Percentiles rank a stretch among this genome's conserved stretches.
phyloP scores from a whole-genome alignment of 257 asterid genomes.

The Scutellaria baicalensis region DNA sequence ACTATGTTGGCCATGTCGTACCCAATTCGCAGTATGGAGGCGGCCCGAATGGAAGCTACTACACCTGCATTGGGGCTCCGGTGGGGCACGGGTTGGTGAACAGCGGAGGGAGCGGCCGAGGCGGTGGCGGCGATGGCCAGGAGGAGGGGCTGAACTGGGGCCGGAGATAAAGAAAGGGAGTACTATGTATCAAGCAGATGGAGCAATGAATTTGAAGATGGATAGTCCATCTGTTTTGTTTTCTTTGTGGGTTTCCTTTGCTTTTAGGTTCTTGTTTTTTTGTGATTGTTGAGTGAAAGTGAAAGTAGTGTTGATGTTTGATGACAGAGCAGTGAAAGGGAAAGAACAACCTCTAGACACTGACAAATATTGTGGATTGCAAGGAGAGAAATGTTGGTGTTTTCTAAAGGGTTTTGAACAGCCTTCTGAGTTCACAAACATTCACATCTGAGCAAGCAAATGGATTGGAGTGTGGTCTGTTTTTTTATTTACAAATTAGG shows the following conservation, averaged over 20 bases:
- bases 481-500: neutral
- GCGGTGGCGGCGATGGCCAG: constrained; percentile 11
- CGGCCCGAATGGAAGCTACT: constrained; percentile 18
- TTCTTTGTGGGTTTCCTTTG: neutral
- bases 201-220: no score
- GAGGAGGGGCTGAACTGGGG: constrained; percentile 40
- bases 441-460: neutral
- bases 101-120: neutral
- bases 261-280: neutral
- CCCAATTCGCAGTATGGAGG: constrained; percentile 18
- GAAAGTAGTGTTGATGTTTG: constrained; percentile 21
- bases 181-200: neutral
- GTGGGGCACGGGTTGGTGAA: constrained; percentile 28
- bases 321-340: constrained; percentile 10
- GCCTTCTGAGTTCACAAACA: constrained; percentile 8
- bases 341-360: constrained; percentile 20
- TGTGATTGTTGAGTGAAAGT: constrained; percentile 21
- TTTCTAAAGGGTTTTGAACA: constrained; percentile 13
- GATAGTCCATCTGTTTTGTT: neutral
- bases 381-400: constrained; percentile 20
- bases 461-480: neutral
- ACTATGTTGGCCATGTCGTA: constrained; percentile 59
- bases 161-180: constrained; percentile 15
- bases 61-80: constrained; percentile 87
- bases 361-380: constrained; percentile 38